Conservation (phyloP, 164 flowering plant species). For the Liriodendron chinense region DNA sequence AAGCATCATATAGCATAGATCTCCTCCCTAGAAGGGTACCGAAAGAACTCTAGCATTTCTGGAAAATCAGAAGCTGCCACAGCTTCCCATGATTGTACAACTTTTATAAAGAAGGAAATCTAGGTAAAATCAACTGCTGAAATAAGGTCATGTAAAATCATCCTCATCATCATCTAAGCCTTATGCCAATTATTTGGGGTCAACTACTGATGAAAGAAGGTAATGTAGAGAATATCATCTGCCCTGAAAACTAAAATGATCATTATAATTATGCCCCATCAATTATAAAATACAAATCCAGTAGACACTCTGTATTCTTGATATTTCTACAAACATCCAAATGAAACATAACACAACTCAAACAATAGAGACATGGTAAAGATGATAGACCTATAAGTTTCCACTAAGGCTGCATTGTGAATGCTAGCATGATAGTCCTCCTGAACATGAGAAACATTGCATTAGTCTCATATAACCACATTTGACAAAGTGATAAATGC, state of each 20-base stretch:
- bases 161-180: no score
- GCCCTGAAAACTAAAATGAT: no score
- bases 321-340: conserved; percentile 1
- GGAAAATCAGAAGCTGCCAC: no score
- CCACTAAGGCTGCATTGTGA: conserved; percentile 45
- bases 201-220: no score
- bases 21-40: neutral
- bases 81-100: no score
- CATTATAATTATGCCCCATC: no score
- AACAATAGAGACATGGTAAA: neutral
- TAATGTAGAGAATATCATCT: no score
- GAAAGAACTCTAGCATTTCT: neutral
- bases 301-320: neutral
- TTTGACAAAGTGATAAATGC: neutral
- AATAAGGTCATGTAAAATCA: no score
- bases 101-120: no score
- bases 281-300: neutral
- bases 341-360: neutral
- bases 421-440: conserved; percentile 84
- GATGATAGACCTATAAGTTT: conserved; percentile 52
- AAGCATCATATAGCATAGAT: neutral
- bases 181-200: no score
- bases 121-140: no score
- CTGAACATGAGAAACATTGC: conserved; percentile 7
- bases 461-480: conserved; percentile 15